Base-by-base conservation (phyloP, 192 early-diverging fungal species). In the Backusella circina region DNA sequence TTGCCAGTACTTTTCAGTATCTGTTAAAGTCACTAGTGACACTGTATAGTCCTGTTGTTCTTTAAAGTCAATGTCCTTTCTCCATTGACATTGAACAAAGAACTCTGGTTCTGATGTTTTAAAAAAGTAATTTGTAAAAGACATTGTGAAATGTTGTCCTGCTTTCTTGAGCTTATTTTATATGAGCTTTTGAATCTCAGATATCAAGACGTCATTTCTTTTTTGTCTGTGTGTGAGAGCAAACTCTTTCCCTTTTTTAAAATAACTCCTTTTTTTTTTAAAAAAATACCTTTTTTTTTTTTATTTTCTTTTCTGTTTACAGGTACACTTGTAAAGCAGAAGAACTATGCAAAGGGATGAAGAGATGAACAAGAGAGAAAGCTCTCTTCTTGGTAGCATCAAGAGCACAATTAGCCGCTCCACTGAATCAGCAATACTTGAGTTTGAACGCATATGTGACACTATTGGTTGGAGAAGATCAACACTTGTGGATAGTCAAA, bases 81-180 rank as follows among this genome's bases (percentile, higher is more conserved):
- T 61, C 54, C 54, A 61, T 28, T 61, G 54, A 28, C 54, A 61
- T 61, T 61, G 54, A 61, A 61, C 54, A 61, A 26, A 61, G 54
- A 28, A 61, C 23, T 61, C 54, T 61, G 54, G 54, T 4, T 61
- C 54, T 61, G 54, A 23, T 26, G 54, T 61, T 28, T 28, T 61
- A 28, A 61, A 61, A 12, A 13, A 61, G 13, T 61, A 61, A 61
- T 28, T 61, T 13, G 21, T 4, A 3, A 10, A 61, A 61, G 23
- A 28, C 54, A 61, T 51, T 51, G 6, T 15, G 6, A 7, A n/a
- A 51, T 61, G 54, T 61, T 61, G 54, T 61, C 54, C 54, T 61
- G 54, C 23, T 61, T 61, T 61, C 9, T 26, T 28, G 23, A 21
- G 2, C 2, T 4, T 10, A 26, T 61, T 61, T 61, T 61, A 26